Evolutionary conservation across 495 filamentous ascomycete genomes (phyloP).

Genomic region (Podospora conica): DNA sequence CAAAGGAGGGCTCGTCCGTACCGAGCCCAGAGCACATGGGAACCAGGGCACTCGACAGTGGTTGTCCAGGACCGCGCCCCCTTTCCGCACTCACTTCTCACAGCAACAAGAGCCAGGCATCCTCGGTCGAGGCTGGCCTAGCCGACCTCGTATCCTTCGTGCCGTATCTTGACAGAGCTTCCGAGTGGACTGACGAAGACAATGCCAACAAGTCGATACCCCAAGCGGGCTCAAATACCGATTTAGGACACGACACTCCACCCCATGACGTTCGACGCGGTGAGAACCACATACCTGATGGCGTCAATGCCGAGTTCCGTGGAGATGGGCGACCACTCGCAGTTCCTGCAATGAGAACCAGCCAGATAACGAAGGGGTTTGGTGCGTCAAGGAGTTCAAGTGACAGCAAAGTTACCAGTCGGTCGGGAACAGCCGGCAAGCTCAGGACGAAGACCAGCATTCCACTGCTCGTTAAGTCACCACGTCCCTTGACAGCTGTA

Average conservation of each 20-base stretch:
- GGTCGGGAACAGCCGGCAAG: slow-evolving; percentile 23
- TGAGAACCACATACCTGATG: neutral
- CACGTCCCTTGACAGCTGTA: slow-evolving; percentile 37
- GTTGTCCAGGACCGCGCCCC: neutral
- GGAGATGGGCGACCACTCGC: slow-evolving; percentile 10
- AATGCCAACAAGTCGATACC: neutral
- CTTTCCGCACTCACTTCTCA: slow-evolving; percentile 2
- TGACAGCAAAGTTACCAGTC: neutral
- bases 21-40: neutral
- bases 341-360: slow-evolving; percentile 6
- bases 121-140: slow-evolving; percentile 22
- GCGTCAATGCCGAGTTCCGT: neutral
- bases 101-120: slow-evolving; percentile 12
- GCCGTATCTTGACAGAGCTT: slow-evolving; percentile 11
- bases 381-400: slow-evolving; percentile 36
- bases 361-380: neutral
- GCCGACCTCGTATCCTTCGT: slow-evolving; percentile 21
- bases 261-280: neutral
- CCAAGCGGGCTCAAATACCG: neutral
- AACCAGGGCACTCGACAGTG: neutral
- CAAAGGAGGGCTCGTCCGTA: neutral
- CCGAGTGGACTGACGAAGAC: neutral
- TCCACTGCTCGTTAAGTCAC: slow-evolving; percentile 45
- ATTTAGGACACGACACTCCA: neutral
- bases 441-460: slow-evolving; percentile 45